Percentiles rank a stretch among this genome's conserved stretches.
These are phyloP conservation scores for Leonotis leonurus DNA, from an alignment of 257 asterid genomes.

Conservation along the genomic window DNA sequence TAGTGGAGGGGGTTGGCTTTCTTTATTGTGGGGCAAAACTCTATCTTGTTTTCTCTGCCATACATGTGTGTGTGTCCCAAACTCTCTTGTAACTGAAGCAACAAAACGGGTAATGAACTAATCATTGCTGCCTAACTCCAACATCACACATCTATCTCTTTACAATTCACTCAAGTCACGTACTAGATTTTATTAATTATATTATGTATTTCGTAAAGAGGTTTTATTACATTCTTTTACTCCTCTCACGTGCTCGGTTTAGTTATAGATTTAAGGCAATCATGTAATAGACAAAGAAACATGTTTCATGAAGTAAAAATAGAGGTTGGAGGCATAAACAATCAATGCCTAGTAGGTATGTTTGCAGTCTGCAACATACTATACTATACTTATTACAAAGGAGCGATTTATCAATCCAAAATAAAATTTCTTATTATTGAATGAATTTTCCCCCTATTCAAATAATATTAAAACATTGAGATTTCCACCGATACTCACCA, in stretches of 20 bases:
- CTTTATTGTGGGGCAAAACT: not conserved
- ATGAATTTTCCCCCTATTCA: too few relatives aligned
- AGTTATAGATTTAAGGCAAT: not conserved
- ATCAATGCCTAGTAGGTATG: not conserved
- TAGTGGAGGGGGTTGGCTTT: not conserved
- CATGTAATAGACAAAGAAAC: not conserved
- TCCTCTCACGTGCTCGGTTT: not conserved
- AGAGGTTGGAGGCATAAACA: not conserved
- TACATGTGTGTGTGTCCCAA: not conserved
- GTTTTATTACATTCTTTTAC: not conserved
- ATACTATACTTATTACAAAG: too few relatives aligned
- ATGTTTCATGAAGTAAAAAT: not conserved
- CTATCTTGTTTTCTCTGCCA: not conserved
- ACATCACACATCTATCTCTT: too few relatives aligned
- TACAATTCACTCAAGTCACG: not conserved
- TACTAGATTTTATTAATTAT: not conserved
- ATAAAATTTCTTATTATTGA: too few relatives aligned
- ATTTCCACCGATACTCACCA: too few relatives aligned
- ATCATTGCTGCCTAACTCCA: not conserved
- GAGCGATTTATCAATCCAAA: too few relatives aligned
- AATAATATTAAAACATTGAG: too few relatives aligned
- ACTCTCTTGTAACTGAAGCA: slow-evolving; percentile 16
- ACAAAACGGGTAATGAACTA: not conserved
- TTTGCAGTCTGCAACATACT: not conserved
- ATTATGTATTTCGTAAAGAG: too few relatives aligned